Conservation (phyloP, 441 rosid species). For the Jatropha podagrica region DNA sequence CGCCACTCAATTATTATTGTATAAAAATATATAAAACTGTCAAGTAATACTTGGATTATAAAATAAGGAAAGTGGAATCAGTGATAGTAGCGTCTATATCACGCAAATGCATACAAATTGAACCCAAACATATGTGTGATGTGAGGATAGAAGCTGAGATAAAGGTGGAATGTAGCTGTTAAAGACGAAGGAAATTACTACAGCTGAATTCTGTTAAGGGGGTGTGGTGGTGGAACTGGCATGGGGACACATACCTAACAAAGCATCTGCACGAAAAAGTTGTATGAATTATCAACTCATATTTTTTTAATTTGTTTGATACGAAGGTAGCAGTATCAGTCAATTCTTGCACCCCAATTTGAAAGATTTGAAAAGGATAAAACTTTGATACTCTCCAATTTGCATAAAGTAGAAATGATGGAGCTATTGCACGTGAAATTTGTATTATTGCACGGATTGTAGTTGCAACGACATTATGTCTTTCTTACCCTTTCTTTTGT, state of each 20-base stretch:
- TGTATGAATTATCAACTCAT: not conserved
- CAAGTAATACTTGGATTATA: not conserved
- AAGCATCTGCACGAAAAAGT: not conserved
- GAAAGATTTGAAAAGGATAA: not conserved
- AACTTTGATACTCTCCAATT: too few relatives aligned
- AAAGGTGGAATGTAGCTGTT: not conserved
- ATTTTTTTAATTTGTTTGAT: too few relatives aligned
- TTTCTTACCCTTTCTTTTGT: not conserved
- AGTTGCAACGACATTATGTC: not conserved
- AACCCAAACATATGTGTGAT: not conserved
- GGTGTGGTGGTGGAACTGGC: not conserved
- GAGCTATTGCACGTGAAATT: not conserved
- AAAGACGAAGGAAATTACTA: not conserved
- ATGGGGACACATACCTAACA: not conserved
- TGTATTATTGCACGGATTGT: conserved; percentile 10
- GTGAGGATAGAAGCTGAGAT: not conserved
- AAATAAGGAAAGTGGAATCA: not conserved
- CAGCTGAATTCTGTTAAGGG: not conserved
- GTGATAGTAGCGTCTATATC: not conserved
- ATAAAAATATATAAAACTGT: too few relatives aligned
- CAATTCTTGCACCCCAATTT: too few relatives aligned
- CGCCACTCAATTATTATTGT: not conserved
- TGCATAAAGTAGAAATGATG: conserved; percentile 2
- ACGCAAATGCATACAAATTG: not conserved
- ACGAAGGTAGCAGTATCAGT: too few relatives aligned